These are phyloP conservation scores for Hygrophoropsis aurantiaca DNA, from an alignment of 768 basidiomycete genomes.

Conservation along the genomic window DNA sequence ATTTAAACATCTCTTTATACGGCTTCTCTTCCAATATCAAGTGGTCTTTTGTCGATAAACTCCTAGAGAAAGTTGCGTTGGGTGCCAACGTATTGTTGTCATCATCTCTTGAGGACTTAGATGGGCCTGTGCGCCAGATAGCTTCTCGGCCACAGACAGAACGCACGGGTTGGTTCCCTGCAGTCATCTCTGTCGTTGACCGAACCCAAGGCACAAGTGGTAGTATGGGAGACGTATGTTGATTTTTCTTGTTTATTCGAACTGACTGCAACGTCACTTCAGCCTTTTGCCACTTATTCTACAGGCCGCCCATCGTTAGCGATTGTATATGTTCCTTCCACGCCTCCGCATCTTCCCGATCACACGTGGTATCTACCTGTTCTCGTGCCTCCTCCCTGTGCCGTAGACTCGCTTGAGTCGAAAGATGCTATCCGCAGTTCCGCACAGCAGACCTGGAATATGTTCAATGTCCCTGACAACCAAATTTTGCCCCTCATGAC, in stretches of 20 bases:
- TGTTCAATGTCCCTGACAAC: slow-evolving; percentile 39
- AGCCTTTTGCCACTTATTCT: slow-evolving; percentile 41
- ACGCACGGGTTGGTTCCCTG: slow-evolving; percentile 25
- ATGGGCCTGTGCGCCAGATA: slow-evolving; percentile 22
- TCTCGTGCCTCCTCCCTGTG: slow-evolving; percentile 27
- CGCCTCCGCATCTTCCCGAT: slow-evolving; percentile 32
- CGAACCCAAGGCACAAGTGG: slow-evolving; percentile 24
- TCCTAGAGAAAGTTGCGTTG: slow-evolving; percentile 55
- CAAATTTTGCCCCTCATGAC: slow-evolving; percentile 40
- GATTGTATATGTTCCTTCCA: slow-evolving; percentile 63
- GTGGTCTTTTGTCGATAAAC: slow-evolving; percentile 58
- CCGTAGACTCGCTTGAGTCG: slow-evolving; percentile 22
- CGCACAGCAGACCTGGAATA: slow-evolving; percentile 43
- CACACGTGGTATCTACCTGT: slow-evolving; percentile 63
- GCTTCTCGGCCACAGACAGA: slow-evolving; percentile 24
- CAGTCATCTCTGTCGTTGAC: slow-evolving; percentile 39
- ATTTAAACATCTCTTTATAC: slow-evolving; percentile 68
- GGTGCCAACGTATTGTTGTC: slow-evolving; percentile 32
- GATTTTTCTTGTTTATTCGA: slow-evolving; percentile 13
- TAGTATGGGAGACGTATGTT: slow-evolving; percentile 26
- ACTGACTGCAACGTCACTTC: slow-evolving; percentile 28
- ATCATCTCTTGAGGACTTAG: slow-evolving; percentile 18
- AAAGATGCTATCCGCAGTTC: slow-evolving; percentile 21
- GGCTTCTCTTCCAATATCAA: slow-evolving; percentile 58
- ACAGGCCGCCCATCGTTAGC: slow-evolving; percentile 58